These are phyloP conservation scores for Phialocephala sp. DNA, from an alignment of 2,329 filamentous ascomycete species.

Conservation along the genomic window DNA sequence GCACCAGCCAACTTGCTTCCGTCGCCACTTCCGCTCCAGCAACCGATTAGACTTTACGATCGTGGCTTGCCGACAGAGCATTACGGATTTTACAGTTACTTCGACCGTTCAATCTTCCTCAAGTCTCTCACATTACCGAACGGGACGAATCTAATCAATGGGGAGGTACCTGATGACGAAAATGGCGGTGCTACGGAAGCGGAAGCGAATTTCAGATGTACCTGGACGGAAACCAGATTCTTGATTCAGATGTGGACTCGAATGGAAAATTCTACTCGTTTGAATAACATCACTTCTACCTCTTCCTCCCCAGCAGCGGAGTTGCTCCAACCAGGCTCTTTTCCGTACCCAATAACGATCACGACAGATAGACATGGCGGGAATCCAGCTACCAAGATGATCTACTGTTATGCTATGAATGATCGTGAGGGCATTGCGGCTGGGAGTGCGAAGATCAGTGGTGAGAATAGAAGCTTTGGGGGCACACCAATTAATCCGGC, in stretches of 20 bases:
- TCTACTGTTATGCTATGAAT: conserved; percentile 59
- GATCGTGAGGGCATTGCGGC: conserved; percentile 52
- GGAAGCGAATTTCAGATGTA: conserved; percentile 61
- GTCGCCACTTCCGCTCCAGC: conserved; percentile 71
- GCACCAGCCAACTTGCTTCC: conserved; percentile 76
- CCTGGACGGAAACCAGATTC: conserved; percentile 65
- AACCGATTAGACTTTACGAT: conserved; percentile 86
- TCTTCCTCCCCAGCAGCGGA: conserved; percentile 38
- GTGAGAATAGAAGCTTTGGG: conserved; percentile 56
- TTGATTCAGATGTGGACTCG: conserved; percentile 71
- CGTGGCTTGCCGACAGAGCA: conserved; percentile 81
- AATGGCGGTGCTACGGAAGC: conserved; percentile 59
- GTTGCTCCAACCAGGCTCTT: conserved; percentile 55
- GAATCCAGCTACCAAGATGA: conserved; percentile 55
- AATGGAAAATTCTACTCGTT: conserved; percentile 49
- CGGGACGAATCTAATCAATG: conserved; percentile 46
- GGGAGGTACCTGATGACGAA: conserved; percentile 53
- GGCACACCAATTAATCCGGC: conserved; percentile 60
- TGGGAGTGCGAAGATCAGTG: conserved; percentile 51
- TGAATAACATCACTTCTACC: conserved; percentile 44
- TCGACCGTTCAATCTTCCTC: conserved; percentile 84
- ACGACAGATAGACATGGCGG: conserved; percentile 68
- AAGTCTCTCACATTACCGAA: conserved; percentile 60
- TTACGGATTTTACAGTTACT: conserved; percentile 94
- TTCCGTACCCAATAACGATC: conserved; percentile 68